These are phyloP conservation scores for Aurinia saxatilis DNA, from an alignment of 345 rosid genomes.

Conservation along the genomic window DNA sequence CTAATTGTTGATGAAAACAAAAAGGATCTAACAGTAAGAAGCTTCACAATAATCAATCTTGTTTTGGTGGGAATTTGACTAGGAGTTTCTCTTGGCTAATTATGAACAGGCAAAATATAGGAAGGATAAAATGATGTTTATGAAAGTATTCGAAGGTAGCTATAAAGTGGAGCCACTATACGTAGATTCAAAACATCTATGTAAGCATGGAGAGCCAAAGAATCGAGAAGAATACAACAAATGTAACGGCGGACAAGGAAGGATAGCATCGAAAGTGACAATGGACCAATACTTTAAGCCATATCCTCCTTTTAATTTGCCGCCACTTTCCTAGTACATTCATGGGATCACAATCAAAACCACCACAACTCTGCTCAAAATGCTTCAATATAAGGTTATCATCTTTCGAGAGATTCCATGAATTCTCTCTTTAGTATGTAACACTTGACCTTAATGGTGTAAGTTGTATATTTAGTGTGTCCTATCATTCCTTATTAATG, in stretches of 20 bases:
- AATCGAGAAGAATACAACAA: conserved; percentile 50
- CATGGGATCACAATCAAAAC: conserved; percentile 61
- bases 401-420: too few relatives aligned
- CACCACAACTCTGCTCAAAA: conserved; percentile 22
- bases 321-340: conserved; percentile 75
- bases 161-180: conserved; percentile 65
- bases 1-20: not conserved
- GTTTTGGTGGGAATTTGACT: too few relatives aligned
- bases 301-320: conserved; percentile 43
- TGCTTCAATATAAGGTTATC: too few relatives aligned
- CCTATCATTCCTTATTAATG: too few relatives aligned
- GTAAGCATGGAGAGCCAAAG: conserved; percentile 47
- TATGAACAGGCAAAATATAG: conserved; percentile 57
- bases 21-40: not conserved
- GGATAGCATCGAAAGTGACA: conserved; percentile 55
- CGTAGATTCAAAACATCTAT: conserved; percentile 42
- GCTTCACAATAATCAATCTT: not conserved
- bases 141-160: conserved; percentile 72
- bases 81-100: not conserved
- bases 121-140: conserved; percentile 58
- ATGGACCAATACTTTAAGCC: conserved; percentile 71
- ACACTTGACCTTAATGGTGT: too few relatives aligned
- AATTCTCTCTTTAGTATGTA: too few relatives aligned
- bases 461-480: too few relatives aligned
- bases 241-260: conserved; percentile 59